These are phyloP conservation scores for Microbotryomycetes sp. DNA, from an alignment of 1,284 basidiomycete genomes.

Conservation along the genomic window DNA sequence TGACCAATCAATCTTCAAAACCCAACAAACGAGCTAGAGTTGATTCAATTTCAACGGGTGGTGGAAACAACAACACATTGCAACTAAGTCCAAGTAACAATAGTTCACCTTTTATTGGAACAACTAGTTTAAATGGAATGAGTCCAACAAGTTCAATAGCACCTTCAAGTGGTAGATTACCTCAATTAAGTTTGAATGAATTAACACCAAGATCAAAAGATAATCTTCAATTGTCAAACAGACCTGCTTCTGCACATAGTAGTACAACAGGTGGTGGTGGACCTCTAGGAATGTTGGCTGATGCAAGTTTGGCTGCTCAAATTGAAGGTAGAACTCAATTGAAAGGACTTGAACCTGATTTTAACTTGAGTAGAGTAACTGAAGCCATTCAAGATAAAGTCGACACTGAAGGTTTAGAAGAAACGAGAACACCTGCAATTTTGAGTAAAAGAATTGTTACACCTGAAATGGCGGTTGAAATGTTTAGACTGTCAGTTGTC, in stretches of 20 bases:
- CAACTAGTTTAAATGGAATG: neutral
- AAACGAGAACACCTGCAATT: slow-evolving; percentile 10
- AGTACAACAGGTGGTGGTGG: neutral
- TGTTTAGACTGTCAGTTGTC: slow-evolving; percentile 17
- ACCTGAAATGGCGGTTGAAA: slow-evolving; percentile 24
- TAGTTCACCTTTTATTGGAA: neutral
- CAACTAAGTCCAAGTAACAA: neutral
- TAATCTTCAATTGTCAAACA: neutral
- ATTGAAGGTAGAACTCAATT: slow-evolving; percentile 18
- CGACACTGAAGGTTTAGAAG: slow-evolving; percentile 1
- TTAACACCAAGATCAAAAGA: neutral
- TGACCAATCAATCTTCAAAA: too few species aligned
- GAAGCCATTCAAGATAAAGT: slow-evolving; percentile 12
- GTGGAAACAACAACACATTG: neutral
- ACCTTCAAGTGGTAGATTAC: neutral
- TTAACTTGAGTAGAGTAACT: slow-evolving; percentile 24
- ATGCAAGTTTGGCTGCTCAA: slow-evolving; percentile 25
- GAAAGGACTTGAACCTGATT: slow-evolving; percentile 18
- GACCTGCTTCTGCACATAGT: neutral
- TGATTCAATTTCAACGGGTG: slow-evolving; percentile 1
- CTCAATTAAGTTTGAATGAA: neutral
- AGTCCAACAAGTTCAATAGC: neutral
- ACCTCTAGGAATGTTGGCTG: slow-evolving; percentile 20
- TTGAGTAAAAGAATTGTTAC: slow-evolving; percentile 22
- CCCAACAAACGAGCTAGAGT: slow-evolving; percentile 6